Evolutionary conservation across 257 asterid genomes (phyloP).

Genomic region (Salvia splendens): DNA sequence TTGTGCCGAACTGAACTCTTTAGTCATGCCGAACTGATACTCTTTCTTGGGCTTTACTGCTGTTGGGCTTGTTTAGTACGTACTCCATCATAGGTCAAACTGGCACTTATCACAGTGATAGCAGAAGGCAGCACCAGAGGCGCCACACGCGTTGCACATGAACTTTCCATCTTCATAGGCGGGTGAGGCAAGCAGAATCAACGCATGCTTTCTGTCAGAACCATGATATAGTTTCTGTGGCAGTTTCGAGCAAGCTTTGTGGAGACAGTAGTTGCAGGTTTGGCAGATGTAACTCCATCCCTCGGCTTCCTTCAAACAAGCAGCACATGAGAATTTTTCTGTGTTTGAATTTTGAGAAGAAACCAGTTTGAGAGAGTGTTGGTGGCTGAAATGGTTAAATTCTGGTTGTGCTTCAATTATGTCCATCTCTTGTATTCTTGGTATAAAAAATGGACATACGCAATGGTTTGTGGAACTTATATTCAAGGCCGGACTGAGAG

Average conservation of each 20-base stretch:
- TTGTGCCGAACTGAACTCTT: no score
- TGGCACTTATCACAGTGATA: slow-evolving; percentile 20
- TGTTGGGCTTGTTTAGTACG: no score
- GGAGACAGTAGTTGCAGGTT: slow-evolving; percentile 22
- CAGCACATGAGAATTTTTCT: background rate
- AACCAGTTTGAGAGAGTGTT: slow-evolving; percentile 16
- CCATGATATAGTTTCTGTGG: slow-evolving; percentile 18
- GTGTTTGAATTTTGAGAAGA: slow-evolving; percentile 4
- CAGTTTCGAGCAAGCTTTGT: slow-evolving; percentile 30
- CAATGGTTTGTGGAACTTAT: background rate
- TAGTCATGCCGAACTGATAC: no score
- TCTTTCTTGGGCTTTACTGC: no score
- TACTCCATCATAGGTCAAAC: no score
- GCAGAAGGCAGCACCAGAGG: slow-evolving; percentile 23
- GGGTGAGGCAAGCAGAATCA: slow-evolving; percentile 21
- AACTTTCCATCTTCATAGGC: slow-evolving; percentile 23
- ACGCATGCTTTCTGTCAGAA: slow-evolving; percentile 17
- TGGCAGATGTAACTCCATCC: slow-evolving; percentile 25
- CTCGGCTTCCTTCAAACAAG: slow-evolving; percentile 18
- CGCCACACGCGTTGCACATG: slow-evolving; percentile 25
- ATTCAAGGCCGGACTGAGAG: background rate
- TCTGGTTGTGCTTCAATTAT: background rate
- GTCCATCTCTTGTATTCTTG: slow-evolving; percentile 1
- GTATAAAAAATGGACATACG: background rate
- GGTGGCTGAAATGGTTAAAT: slow-evolving; percentile 31